These are phyloP conservation scores for Wickerhamomyces sydowiorum DNA, from an alignment of 805 yeast species.

Conservation along the genomic window DNA sequence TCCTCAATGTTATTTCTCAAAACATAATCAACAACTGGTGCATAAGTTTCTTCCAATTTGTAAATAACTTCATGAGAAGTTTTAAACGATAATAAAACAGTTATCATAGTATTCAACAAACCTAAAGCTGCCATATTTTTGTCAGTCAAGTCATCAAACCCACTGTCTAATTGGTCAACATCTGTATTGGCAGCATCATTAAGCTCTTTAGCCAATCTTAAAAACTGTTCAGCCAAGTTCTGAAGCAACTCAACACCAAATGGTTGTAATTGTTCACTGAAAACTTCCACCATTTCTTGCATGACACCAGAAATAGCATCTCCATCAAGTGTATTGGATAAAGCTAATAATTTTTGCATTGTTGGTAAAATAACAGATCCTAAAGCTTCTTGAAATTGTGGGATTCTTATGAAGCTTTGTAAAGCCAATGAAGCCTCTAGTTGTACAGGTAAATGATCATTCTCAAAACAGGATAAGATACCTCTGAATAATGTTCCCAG, in stretches of 20 bases:
- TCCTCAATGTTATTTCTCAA: constrained; percentile 63
- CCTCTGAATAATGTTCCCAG: constrained; percentile 39
- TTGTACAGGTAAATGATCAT: constrained; percentile 61
- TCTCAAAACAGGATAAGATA: constrained; percentile 33
- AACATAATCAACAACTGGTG: constrained; percentile 66
- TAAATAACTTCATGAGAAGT: constrained; percentile 63
- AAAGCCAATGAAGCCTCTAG: constrained; percentile 81
- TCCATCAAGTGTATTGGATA: constrained; percentile 78
- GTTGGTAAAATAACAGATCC: constrained; percentile 67
- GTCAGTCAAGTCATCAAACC: constrained; percentile 43
- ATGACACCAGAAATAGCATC: constrained; percentile 86
- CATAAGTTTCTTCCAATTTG: constrained; percentile 58
- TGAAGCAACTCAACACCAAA: constrained; percentile 69
- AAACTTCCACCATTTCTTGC: constrained; percentile 92
- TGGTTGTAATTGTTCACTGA: constrained; percentile 85
- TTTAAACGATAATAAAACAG: constrained; percentile 78
- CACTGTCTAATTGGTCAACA: constrained; percentile 29
- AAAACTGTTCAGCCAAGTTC: constrained; percentile 67
- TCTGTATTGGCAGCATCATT: constrained; percentile 51
- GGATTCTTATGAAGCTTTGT: constrained; percentile 66
- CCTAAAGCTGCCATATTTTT: constrained; percentile 82
- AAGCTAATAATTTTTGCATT: constrained; percentile 69
- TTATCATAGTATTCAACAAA: constrained; percentile 72
- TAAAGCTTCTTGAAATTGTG: constrained; percentile 63
- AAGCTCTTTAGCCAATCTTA: constrained; percentile 63